phyloP scores from a whole-genome alignment of 805 yeast species.

The Candida nitratophila region DNA sequence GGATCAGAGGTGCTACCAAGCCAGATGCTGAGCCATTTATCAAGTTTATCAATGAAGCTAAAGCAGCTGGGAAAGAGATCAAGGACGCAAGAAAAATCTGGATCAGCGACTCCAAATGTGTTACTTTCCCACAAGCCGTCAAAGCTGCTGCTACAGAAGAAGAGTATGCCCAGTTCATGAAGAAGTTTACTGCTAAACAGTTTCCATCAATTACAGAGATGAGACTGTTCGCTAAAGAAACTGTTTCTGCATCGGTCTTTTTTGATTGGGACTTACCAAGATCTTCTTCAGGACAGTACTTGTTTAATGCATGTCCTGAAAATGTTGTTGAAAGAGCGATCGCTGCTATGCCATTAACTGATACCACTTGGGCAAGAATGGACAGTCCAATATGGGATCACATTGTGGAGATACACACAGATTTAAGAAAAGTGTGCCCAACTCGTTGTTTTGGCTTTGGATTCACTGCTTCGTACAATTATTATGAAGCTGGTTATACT shows the following conservation, averaged over 20 bases:
- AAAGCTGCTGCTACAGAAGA: conserved; percentile 20
- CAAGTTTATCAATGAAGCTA: conserved; percentile 37
- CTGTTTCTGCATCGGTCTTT: conserved; percentile 27
- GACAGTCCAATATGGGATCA: conserved; percentile 48
- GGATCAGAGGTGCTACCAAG: conserved; percentile 40
- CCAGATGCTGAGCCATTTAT: conserved; percentile 33
- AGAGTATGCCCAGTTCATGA: conserved; percentile 8
- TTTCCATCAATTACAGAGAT: conserved; percentile 17
- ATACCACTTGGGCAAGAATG: conserved; percentile 57
- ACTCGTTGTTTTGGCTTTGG: conserved; percentile 53
- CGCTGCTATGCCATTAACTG: conserved; percentile 52
- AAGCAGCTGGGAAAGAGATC: conserved; percentile 28
- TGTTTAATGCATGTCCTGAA: conserved; percentile 41
- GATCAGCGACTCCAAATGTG: conserved; percentile 33
- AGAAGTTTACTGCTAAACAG: conserved; percentile 5
- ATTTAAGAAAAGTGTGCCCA: conserved; percentile 41
- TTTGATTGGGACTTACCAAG: conserved; percentile 59
- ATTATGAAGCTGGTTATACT: conserved; percentile 50
- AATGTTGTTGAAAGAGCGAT: conserved; percentile 48
- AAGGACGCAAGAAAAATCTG: conserved; percentile 36
- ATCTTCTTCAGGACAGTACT: conserved; percentile 51
- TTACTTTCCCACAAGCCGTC: conserved; percentile 47
- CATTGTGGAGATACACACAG: conserved; percentile 39
- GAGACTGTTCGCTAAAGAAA: conserved; percentile 6
- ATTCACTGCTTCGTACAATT: conserved; percentile 54